These are phyloP conservation scores for Tulasnella sp. DNA, from an alignment of 768 basidiomycete species.

Conservation along the genomic window DNA sequence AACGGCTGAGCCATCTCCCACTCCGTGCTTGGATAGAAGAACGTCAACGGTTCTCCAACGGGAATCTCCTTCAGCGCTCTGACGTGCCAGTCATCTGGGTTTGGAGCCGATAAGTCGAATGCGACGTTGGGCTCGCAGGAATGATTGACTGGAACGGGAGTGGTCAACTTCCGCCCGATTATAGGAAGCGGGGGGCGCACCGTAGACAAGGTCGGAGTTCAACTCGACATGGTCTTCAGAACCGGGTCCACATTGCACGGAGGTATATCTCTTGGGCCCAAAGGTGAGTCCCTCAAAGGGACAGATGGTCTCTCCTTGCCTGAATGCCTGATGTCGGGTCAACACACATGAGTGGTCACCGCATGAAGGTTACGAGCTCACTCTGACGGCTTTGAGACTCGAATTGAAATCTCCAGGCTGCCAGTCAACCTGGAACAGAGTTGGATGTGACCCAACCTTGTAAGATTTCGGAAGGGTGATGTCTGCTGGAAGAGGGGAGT, in stretches of 20 bases:
- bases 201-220: slow-evolving; percentile 49
- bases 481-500: background rate
- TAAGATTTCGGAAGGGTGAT: background rate
- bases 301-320: slow-evolving; percentile 29
- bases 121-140: slow-evolving; percentile 50
- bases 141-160: slow-evolving; percentile 45
- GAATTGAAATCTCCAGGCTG: slow-evolving; percentile 29
- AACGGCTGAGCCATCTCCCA: slow-evolving; percentile 60
- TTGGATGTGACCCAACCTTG: slow-evolving; percentile 23
- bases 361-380: slow-evolving; percentile 14
- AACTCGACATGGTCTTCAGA: slow-evolving; percentile 41
- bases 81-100: slow-evolving; percentile 38
- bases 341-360: background rate
- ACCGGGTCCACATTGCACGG: slow-evolving; percentile 40
- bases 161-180: background rate
- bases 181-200: slow-evolving; percentile 25
- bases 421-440: slow-evolving; percentile 29
- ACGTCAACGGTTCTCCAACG: slow-evolving; percentile 35
- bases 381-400: slow-evolving; percentile 29
- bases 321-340: slow-evolving; percentile 26
- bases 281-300: slow-evolving; percentile 25
- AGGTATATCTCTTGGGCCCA: slow-evolving; percentile 35
- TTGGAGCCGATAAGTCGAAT: slow-evolving; percentile 38
- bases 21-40: slow-evolving; percentile 57
- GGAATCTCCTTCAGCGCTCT: slow-evolving; percentile 33